These are phyloP conservation scores for Dioscorea alata DNA, from an alignment of 106 monocot genomes.

Conservation along the genomic window DNA sequence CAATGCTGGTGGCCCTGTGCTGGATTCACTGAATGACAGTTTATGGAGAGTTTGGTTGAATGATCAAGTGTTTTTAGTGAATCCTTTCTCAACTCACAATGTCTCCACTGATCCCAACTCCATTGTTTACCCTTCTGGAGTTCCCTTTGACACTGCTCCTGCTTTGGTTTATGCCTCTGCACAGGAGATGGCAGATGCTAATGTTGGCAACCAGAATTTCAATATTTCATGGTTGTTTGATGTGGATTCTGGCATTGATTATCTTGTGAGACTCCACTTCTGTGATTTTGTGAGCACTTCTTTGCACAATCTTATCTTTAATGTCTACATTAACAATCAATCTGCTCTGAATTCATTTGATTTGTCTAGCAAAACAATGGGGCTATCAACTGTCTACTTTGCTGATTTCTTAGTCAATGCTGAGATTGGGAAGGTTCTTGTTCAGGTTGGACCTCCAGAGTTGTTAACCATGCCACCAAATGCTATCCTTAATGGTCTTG, in stretches of 20 bases:
- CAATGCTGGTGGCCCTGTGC: conserved; percentile 44
- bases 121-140: conserved; percentile 26
- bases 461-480: conserved; percentile 22
- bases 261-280: conserved; percentile 67
- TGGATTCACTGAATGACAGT: conserved; percentile 33
- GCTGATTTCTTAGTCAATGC: conserved; percentile 46
- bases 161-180: conserved; percentile 54
- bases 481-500: conserved; percentile 73
- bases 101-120: conserved; percentile 24
- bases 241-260: conserved; percentile 47
- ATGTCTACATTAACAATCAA: conserved; percentile 59
- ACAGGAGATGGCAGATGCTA: conserved; percentile 66
- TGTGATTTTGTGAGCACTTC: conserved; percentile 48
- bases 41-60: conserved; percentile 51
- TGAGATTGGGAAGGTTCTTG: conserved; percentile 26
- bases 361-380: conserved; percentile 24
- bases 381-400: conserved; percentile 33
- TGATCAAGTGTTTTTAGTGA: conserved; percentile 39
- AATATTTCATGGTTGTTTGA: conserved; percentile 61
- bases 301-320: conserved; percentile 25
- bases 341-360: conserved; percentile 40
- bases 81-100: conserved; percentile 23
- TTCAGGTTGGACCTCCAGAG: conserved; percentile 43
- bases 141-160: conserved; percentile 34
- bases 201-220: conserved; percentile 40